phyloP scores from a whole-genome alignment of 164 flowering plant species.

The Macadamia integrifolia region DNA sequence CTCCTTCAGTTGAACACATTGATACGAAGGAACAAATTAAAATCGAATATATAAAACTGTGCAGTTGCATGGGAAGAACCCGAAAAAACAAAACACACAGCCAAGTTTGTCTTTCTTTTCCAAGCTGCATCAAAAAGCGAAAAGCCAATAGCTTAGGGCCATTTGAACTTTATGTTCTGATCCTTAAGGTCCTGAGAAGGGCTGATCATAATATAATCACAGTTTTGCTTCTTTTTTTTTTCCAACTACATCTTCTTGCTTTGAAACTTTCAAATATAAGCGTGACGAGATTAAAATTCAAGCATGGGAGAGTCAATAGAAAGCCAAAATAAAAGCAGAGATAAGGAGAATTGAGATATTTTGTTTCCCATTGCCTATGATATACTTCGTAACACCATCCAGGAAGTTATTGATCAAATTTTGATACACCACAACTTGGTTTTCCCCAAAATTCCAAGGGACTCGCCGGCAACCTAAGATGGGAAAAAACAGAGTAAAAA shows the following conservation, averaged over 20 bases:
- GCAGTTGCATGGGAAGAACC: constrained; percentile 93
- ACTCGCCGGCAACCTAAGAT: no score
- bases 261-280: constrained; percentile 40
- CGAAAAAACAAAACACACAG: constrained; percentile 70
- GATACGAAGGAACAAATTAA: constrained; percentile 34
- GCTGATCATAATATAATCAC: background rate
- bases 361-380: background rate
- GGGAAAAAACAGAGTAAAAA: no score
- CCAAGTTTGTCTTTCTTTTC: constrained; percentile 44
- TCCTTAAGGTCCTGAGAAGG: background rate
- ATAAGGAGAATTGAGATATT: constrained; percentile 73
- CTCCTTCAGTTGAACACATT: constrained; percentile 19
- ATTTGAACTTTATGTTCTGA: background rate
- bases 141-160: background rate
- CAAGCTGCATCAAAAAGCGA: background rate
- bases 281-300: constrained; percentile 83
- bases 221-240: background rate
- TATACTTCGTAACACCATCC: background rate
- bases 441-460: no score
- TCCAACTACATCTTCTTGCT: background rate
- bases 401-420: no score
- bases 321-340: constrained; percentile 71
- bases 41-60: constrained; percentile 49
- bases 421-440: no score
- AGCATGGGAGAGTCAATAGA: constrained; percentile 89